A percentile compares a stretch with the other conserved stretches of the same genome.
Conservation (phyloP, 371 early-diverging fungal genomes). For the Mortierella sp. region DNA sequence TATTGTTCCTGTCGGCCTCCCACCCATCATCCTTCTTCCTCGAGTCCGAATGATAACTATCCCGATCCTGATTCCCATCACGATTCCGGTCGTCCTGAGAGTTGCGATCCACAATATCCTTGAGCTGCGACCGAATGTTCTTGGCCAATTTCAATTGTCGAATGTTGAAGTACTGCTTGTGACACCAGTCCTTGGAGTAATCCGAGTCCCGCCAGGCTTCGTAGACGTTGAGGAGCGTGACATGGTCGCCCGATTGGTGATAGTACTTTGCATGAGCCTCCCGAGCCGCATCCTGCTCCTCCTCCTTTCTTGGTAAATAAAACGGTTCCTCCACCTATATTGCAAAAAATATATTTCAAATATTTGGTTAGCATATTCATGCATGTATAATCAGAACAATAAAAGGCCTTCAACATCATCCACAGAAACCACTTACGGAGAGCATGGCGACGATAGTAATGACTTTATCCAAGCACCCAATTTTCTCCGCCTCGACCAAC, state of each 20-base stretch:
- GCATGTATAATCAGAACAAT: too few relatives aligned
- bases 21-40: background rate
- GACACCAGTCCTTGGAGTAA: constrained; percentile 90
- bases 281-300: constrained; percentile 83
- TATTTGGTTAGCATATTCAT: too few relatives aligned
- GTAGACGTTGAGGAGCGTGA: constrained; percentile 91
- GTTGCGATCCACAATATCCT: constrained; percentile 87
- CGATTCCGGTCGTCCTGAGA: constrained; percentile 26
- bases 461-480: constrained; percentile 67
- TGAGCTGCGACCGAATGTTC: constrained; percentile 91
- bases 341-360: constrained; percentile 79
- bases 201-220: constrained; percentile 86
- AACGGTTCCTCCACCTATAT: constrained; percentile 91
- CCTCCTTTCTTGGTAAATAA: constrained; percentile 84
- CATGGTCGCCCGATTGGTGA: constrained; percentile 90
- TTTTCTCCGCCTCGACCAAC: constrained; percentile 75
- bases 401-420: background rate
- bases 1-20: background rate
- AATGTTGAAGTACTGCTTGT: constrained; percentile 89
- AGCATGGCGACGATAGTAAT: constrained; percentile 79
- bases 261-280: constrained; percentile 76
- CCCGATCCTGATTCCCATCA: background rate
- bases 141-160: constrained; percentile 88
- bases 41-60: background rate
- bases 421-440: constrained; percentile 52